phyloP scores from a whole-genome alignment of 257 asterid genomes.

The Lavandula angustifolia region DNA sequence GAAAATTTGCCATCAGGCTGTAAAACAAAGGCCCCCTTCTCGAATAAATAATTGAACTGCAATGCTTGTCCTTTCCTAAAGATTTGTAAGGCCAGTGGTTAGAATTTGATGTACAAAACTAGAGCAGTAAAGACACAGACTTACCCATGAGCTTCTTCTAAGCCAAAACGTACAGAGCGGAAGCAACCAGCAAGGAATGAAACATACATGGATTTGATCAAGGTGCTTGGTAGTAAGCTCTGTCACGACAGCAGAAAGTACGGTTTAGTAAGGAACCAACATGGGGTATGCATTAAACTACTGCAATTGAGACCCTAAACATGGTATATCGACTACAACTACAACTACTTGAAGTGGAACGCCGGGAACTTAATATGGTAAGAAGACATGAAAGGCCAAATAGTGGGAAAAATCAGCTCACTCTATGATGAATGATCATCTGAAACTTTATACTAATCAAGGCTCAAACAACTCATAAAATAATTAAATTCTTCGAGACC shows the following conservation, averaged over 20 bases:
- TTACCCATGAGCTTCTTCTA: conserved; percentile 97
- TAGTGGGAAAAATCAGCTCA: not conserved
- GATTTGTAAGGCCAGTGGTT: conserved; percentile 24
- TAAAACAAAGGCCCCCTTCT: conserved; percentile 70
- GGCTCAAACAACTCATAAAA: not conserved
- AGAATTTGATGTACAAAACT: conserved; percentile 7
- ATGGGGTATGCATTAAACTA: not conserved
- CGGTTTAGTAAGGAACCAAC: not conserved
- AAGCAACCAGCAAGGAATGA: conserved; percentile 96
- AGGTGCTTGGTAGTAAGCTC: conserved; percentile 65
- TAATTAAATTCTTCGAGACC: not conserved
- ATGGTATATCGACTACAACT: not conserved
- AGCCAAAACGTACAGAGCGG: conserved; percentile 93
- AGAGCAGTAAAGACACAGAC: conserved; percentile 18
- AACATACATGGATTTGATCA: conserved; percentile 83
- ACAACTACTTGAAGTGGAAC: not conserved
- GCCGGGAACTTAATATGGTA: not conserved
- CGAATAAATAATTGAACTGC: conserved; percentile 84
- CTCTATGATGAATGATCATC: conserved; percentile 12
- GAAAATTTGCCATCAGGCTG: conserved; percentile 66
- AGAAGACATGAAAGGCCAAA: not conserved
- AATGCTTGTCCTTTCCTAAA: conserved; percentile 93
- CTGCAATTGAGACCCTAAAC: not conserved
- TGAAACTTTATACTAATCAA: not conserved
- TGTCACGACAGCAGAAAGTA: conserved; percentile 42